Conservation (phyloP, 768 basidiomycete species). For the Trametes cingulata region DNA sequence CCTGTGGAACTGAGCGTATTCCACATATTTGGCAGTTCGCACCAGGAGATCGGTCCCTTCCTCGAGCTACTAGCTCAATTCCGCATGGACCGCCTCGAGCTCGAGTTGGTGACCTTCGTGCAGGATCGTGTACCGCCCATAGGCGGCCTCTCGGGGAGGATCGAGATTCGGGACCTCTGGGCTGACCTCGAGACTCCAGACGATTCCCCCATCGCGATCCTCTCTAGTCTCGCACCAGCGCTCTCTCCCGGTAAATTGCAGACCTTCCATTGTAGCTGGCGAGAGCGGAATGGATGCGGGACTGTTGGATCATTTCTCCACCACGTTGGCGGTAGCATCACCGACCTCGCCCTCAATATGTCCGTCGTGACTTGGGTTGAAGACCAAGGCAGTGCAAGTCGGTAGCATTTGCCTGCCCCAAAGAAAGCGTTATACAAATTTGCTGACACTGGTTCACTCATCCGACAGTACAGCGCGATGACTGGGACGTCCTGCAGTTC, state of each 20-base stretch:
- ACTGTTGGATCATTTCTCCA: slow-evolving; percentile 1
- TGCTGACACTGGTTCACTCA: neutral
- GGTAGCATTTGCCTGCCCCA: neutral
- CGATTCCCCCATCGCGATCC: slow-evolving; percentile 2
- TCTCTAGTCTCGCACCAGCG: neutral
- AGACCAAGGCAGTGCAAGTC: slow-evolving; percentile 3
- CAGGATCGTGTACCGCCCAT: neutral
- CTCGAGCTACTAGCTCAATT: slow-evolving; percentile 4
- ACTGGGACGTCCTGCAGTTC: neutral
- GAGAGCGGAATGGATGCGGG: neutral
- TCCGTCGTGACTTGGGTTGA: slow-evolving; percentile 7
- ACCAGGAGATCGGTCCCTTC: slow-evolving; percentile 3
- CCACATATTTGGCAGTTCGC: slow-evolving; percentile 7
- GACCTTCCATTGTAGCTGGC: slow-evolving; percentile 7
- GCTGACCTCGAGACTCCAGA: slow-evolving; percentile 6
- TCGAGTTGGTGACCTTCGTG: slow-evolving; percentile 9
- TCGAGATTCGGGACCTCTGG: slow-evolving; percentile 3
- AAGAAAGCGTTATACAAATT: neutral
- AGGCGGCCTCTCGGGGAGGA: neutral
- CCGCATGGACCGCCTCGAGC: slow-evolving; percentile 12
- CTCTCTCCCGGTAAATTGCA: neutral
- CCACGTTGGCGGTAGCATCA: neutral
- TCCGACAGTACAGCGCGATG: neutral
- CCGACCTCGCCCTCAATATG: slow-evolving; percentile 5
- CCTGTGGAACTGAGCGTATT: neutral